A percentile compares a stretch with the other conserved stretches of the same genome.
phyloP scores from a whole-genome alignment of 495 filamentous ascomycete genomes.

The Lineolata rhizophorae region DNA sequence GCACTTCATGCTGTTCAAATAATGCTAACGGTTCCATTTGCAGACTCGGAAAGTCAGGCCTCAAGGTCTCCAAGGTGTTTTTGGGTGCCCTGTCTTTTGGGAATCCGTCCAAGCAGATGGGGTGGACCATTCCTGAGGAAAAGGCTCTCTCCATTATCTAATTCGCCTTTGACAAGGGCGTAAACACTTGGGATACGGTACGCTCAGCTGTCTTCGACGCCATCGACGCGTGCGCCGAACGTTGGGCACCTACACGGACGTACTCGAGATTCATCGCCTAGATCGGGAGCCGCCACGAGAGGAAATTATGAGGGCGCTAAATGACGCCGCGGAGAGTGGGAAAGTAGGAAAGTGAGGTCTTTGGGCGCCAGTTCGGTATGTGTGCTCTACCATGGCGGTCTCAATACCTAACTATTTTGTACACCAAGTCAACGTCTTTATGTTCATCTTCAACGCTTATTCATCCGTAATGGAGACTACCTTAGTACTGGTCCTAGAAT shows the following conservation, averaged over 20 bases:
- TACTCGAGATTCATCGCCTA: constrained; percentile 55
- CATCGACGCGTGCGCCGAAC: constrained; percentile 45
- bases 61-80: constrained; percentile 24
- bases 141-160: constrained; percentile 21
- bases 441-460: no score
- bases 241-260: constrained; percentile 49
- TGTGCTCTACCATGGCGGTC: no score
- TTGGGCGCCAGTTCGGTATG: constrained; percentile 19
- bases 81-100: constrained; percentile 28
- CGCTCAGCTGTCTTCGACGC: constrained; percentile 35
- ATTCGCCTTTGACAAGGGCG: constrained; percentile 25
- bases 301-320: constrained; percentile 48
- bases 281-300: constrained; percentile 33
- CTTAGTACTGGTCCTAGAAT: no score
- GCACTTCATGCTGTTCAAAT: no score
- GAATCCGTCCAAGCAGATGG: constrained; percentile 15
- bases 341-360: constrained; percentile 33
- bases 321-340: constrained; percentile 34
- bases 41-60: constrained; percentile 20
- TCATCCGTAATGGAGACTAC: no score
- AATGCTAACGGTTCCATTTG: no score
- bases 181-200: constrained; percentile 10
- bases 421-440: no score
- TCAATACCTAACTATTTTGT: no score
- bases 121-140: constrained; percentile 26